Evolutionary conservation across 2,329 filamentous ascomycete genomes (phyloP).

Genomic region (Metarhizium guizhouense): DNA sequence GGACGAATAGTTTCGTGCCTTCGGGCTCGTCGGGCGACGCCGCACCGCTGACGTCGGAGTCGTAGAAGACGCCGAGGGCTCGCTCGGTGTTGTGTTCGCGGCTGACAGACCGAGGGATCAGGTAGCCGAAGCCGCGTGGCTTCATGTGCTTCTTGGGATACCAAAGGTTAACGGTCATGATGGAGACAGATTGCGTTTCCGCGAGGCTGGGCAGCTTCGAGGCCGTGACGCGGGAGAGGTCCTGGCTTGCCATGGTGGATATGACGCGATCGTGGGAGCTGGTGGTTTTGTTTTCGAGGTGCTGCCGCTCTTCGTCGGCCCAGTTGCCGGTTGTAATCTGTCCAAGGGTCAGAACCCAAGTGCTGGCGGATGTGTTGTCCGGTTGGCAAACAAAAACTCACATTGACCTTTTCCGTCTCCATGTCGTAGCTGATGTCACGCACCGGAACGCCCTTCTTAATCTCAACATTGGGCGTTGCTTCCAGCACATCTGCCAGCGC

Average conservation of each 20-base stretch:
- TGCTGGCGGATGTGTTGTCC: neutral
- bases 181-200: slow-evolving; percentile 59
- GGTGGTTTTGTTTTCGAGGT: slow-evolving; percentile 1
- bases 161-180: slow-evolving; percentile 90
- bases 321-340: slow-evolving; percentile 11
- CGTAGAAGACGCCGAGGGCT: slow-evolving; percentile 87
- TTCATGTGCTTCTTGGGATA: slow-evolving; percentile 58
- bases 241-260: slow-evolving; percentile 49
- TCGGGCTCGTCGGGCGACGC: slow-evolving; percentile 40
- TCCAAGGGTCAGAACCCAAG: neutral
- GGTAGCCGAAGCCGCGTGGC: slow-evolving; percentile 75
- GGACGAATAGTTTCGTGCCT: slow-evolving; percentile 85
- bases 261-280: slow-evolving; percentile 48
- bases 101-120: slow-evolving; percentile 69
- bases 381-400: slow-evolving; percentile 17
- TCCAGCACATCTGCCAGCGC: slow-evolving; percentile 43
- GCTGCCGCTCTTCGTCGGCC: neutral
- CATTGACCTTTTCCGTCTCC: slow-evolving; percentile 29
- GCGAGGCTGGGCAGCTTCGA: slow-evolving; percentile 37
- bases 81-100: slow-evolving; percentile 69
- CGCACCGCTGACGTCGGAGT: slow-evolving; percentile 49
- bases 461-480: slow-evolving; percentile 47
- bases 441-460: slow-evolving; percentile 43
- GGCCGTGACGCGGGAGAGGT: slow-evolving; percentile 29
- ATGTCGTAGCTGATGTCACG: slow-evolving; percentile 32